These are phyloP conservation scores for Yarrowia galli DNA, from an alignment of 1,139 yeast genomes.

Conservation along the genomic window DNA sequence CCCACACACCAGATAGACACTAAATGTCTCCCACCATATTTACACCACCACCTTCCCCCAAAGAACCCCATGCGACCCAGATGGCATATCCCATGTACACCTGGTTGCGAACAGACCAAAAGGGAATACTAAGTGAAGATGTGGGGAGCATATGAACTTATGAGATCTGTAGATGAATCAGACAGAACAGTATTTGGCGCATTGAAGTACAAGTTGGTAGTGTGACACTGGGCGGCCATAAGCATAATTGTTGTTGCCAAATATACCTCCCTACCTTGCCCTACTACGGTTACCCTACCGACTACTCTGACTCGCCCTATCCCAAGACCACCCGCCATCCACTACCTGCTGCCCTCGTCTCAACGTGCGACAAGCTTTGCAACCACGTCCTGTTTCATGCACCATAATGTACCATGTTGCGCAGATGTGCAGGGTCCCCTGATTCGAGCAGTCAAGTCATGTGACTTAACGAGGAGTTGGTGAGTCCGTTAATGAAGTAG, in stretches of 20 bases:
- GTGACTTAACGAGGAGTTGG: not conserved
- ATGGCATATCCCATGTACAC: slow-evolving; percentile 28
- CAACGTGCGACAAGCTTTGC: slow-evolving; percentile 37
- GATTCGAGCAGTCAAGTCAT: not conserved
- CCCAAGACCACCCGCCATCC: slow-evolving; percentile 21
- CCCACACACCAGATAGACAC: too few species aligned
- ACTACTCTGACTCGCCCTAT: not conserved
- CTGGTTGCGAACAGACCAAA: slow-evolving; percentile 7
- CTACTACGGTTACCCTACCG: slow-evolving; percentile 29
- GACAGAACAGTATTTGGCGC: too few species aligned
- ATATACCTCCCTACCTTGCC: too few species aligned
- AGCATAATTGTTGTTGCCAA: too few species aligned
- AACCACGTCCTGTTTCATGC: slow-evolving; percentile 28
- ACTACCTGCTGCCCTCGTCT: slow-evolving; percentile 16
- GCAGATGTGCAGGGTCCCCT: slow-evolving; percentile 15
- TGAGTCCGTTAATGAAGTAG: not conserved
- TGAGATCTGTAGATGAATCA: too few species aligned
- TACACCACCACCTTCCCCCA: too few species aligned
- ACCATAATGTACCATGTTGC: slow-evolving; percentile 25
- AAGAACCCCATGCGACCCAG: slow-evolving; percentile 5
- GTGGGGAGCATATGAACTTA: too few species aligned
- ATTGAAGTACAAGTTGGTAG: too few species aligned
- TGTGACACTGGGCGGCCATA: too few species aligned
- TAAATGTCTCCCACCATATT: too few species aligned
- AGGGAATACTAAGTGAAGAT: slow-evolving; percentile 28